phyloP scores from a whole-genome alignment of 2,329 filamentous ascomycete genomes.

The Periconia macrospinosa region DNA sequence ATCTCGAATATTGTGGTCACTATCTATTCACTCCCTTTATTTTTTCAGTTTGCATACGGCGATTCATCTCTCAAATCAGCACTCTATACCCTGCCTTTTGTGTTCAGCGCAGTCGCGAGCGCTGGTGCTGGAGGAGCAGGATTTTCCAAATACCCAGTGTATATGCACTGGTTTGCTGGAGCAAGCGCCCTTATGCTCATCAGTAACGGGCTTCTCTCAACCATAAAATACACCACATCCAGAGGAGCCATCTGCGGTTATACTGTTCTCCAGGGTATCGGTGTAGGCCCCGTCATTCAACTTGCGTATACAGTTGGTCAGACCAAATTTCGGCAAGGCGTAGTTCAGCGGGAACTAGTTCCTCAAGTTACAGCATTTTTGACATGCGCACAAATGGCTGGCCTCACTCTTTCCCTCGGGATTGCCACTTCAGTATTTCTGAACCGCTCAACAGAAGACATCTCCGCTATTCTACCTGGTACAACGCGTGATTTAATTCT shows the following conservation, averaged over 20 bases:
- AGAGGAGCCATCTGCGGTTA: conserved; percentile 1
- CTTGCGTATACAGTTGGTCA: conserved; percentile 2
- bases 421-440: conserved; percentile 16
- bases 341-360: neutral
- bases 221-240: neutral
- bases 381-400: conserved; percentile 15
- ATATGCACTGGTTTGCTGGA: conserved; percentile 17
- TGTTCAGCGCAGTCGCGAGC: too few relatives aligned
- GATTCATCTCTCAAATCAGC: too few relatives aligned
- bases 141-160: conserved; percentile 13
- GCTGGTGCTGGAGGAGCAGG: conserved; percentile 6
- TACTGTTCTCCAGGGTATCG: neutral
- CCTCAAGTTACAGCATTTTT: conserved; percentile 16
- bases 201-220: neutral
- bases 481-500: too few relatives aligned
- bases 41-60: too few relatives aligned
- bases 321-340: neutral
- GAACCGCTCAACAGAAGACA: conserved; percentile 7
- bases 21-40: too few relatives aligned
- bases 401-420: conserved; percentile 14
- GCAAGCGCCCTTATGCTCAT: neutral
- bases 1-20: too few relatives aligned
- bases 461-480: conserved; percentile 5
- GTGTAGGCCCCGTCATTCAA: conserved; percentile 1
- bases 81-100: too few relatives aligned